Evolutionary conservation across 805 yeast genomes (phyloP).

Genomic region (Danielia reshetovae): DNA sequence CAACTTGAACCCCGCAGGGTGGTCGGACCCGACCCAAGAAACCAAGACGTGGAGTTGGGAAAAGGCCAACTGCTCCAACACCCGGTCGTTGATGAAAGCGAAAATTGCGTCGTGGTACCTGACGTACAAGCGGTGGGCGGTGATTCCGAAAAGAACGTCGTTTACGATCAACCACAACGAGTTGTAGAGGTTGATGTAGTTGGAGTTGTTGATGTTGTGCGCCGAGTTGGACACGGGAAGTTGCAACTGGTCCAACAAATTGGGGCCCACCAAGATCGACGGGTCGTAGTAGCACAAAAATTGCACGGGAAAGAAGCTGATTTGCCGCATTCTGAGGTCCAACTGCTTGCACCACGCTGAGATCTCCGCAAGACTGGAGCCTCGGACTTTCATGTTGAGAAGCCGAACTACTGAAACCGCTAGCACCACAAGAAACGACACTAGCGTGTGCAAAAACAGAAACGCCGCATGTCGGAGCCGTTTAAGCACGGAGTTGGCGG

Average conservation of each 20-base stretch:
- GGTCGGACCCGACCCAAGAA: slow-evolving; percentile 66
- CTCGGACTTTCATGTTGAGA: slow-evolving; percentile 24
- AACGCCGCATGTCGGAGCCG: neutral
- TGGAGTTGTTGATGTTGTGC: slow-evolving; percentile 39
- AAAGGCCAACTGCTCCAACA: slow-evolving; percentile 39
- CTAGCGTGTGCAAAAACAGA: neutral
- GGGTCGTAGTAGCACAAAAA: slow-evolving; percentile 53
- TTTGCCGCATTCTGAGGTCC: slow-evolving; percentile 71
- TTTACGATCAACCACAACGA: slow-evolving; percentile 83
- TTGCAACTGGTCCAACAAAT: slow-evolving; percentile 41
- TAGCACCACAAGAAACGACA: neutral
- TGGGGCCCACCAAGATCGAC: slow-evolving; percentile 17
- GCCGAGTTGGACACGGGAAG: slow-evolving; percentile 34
- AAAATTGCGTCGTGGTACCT: slow-evolving; percentile 24
- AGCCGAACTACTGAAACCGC: slow-evolving; percentile 1
- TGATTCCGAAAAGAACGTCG: slow-evolving; percentile 71
- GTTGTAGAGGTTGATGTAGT: slow-evolving; percentile 78
- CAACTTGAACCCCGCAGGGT: slow-evolving; percentile 92
- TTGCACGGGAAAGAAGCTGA: slow-evolving; percentile 77
- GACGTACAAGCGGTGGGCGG: slow-evolving; percentile 46
- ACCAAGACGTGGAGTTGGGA: slow-evolving; percentile 47
- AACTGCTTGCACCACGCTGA: slow-evolving; percentile 75
- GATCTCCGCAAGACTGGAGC: slow-evolving; percentile 29
- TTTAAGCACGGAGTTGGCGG: neutral
- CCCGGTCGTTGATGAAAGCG: slow-evolving; percentile 9